Conservation (phyloP, 2,329 filamentous ascomycete genomes). For the Sordariomycetes sp. region DNA sequence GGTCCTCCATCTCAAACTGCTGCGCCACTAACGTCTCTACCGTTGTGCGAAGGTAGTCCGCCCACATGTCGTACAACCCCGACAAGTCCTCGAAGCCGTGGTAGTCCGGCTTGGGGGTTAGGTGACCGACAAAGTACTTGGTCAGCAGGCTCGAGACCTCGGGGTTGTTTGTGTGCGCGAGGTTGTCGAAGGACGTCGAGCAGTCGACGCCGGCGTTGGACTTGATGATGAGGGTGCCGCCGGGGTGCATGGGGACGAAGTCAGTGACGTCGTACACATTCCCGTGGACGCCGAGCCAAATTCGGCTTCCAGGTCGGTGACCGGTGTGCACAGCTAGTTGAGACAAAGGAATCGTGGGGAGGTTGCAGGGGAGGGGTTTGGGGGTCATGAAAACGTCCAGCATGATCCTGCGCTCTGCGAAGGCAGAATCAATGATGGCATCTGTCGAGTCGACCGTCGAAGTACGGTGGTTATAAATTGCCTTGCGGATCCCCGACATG, state of each 20-base stretch:
- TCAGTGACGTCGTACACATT: conserved; percentile 40
- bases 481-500: conserved; percentile 40
- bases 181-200: conserved; percentile 35
- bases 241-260: conserved; percentile 38
- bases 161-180: conserved; percentile 40
- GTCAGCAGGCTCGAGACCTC: conserved; percentile 37
- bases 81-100: conserved; percentile 26
- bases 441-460: conserved; percentile 37
- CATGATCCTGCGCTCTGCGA: conserved; percentile 42
- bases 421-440: conserved; percentile 34
- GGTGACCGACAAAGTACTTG: conserved; percentile 38
- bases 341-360: conserved; percentile 33
- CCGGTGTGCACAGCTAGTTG: conserved; percentile 36
- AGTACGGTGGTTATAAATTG: conserved; percentile 37
- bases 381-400: conserved; percentile 44
- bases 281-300: conserved; percentile 39
- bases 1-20: conserved; percentile 38
- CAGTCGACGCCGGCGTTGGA: conserved; percentile 42
- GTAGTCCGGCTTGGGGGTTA: conserved; percentile 35
- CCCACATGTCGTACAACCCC: conserved; percentile 33
- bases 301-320: conserved; percentile 27
- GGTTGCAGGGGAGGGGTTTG: conserved; percentile 33
- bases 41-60: conserved; percentile 29
- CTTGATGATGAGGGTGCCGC: conserved; percentile 37
- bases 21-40: conserved; percentile 39